phyloP scores from a whole-genome alignment of 2,329 filamentous ascomycete species.

The Talaromyces islandicus region DNA sequence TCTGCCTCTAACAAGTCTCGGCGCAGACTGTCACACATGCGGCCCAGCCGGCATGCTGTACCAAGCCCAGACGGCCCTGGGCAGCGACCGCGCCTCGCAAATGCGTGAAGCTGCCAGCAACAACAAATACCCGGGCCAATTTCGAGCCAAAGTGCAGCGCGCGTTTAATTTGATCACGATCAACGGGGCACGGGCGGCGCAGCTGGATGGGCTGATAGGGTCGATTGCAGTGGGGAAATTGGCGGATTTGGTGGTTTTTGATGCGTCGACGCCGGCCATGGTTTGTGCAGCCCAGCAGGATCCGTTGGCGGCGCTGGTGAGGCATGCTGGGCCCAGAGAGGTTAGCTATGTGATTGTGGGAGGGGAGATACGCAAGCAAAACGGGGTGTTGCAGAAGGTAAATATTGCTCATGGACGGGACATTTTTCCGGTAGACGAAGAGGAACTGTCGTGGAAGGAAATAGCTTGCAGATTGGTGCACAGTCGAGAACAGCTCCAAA shows the following conservation, averaged over 20 bases:
- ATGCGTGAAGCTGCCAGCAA: background rate
- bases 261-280: slow-evolving; percentile 20
- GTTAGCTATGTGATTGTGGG: slow-evolving; percentile 25
- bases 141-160: background rate
- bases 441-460: background rate
- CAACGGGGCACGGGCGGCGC: slow-evolving; percentile 22
- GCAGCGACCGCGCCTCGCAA: background rate
- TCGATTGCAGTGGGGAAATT: slow-evolving; percentile 22
- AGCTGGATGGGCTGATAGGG: slow-evolving; percentile 21
- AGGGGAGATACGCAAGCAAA: slow-evolving; percentile 10
- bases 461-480: background rate
- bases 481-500: background rate
- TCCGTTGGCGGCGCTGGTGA: slow-evolving; percentile 23
- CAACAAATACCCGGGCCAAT: background rate
- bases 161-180: slow-evolving; percentile 21
- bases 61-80: background rate
- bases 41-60: background rate
- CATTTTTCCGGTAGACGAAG: background rate
- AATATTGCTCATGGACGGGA: background rate
- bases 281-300: slow-evolving; percentile 20
- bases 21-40: slow-evolving; percentile 4
- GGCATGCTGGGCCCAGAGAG: slow-evolving; percentile 22
- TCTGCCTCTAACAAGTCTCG: background rate
- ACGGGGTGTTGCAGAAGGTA: background rate
- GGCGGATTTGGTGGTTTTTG: slow-evolving; percentile 26